Conservation (phyloP, 805 yeast species). For the Blastobotrys americana region DNA sequence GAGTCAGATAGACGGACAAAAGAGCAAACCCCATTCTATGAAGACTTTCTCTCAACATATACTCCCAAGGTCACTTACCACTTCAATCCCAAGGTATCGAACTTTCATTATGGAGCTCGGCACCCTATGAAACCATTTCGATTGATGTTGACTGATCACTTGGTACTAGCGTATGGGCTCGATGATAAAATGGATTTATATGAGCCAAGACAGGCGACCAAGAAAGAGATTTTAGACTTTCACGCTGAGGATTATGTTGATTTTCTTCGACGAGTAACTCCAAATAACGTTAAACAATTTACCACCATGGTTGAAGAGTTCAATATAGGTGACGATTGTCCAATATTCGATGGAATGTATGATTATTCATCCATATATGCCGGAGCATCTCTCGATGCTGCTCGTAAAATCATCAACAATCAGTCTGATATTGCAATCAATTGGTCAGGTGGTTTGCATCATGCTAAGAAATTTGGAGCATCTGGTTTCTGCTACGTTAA, state of each 20-base stretch:
- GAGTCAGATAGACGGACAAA: slow-evolving; percentile 37
- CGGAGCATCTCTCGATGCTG: slow-evolving; percentile 88
- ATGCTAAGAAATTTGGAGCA: slow-evolving; percentile 85
- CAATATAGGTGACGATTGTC: slow-evolving; percentile 91
- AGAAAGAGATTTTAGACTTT: slow-evolving; percentile 69
- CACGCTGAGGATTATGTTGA: slow-evolving; percentile 84
- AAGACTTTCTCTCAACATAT: slow-evolving; percentile 30
- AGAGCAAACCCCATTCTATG: slow-evolving; percentile 41
- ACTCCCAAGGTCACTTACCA: slow-evolving; percentile 69
- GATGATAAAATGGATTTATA: slow-evolving; percentile 88
- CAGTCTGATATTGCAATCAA: slow-evolving; percentile 88
- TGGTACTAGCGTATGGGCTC: slow-evolving; percentile 75
- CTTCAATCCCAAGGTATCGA: slow-evolving; percentile 70
- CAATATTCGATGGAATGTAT: slow-evolving; percentile 90
- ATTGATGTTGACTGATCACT: slow-evolving; percentile 85
- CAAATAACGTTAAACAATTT: slow-evolving; percentile 58
- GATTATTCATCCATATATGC: slow-evolving; percentile 82
- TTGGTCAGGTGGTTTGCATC: slow-evolving; percentile 91
- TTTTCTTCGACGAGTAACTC: slow-evolving; percentile 68
- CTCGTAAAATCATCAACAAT: slow-evolving; percentile 70
- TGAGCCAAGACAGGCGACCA: slow-evolving; percentile 74
- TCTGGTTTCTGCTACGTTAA: slow-evolving; percentile 87
- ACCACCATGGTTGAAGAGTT: slow-evolving; percentile 49
- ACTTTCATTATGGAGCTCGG: slow-evolving; percentile 82
- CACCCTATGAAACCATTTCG: slow-evolving; percentile 99